Conservation (phyloP, 148 eudicot genomes). For the Salicornia ramosissima region DNA sequence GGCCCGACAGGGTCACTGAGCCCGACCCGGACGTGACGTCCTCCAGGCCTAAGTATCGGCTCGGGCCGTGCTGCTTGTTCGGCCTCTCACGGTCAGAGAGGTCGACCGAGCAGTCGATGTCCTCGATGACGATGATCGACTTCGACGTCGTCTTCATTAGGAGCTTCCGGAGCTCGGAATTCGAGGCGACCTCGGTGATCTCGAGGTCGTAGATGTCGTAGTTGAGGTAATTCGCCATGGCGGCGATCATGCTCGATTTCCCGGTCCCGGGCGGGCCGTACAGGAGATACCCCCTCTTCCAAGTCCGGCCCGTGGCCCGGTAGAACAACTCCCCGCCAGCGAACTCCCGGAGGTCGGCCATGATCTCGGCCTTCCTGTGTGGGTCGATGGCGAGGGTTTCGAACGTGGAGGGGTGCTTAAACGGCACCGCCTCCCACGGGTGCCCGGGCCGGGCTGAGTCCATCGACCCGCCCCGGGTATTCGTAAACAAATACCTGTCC, state of each 20-base stretch:
- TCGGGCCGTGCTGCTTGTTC: slow-evolving; percentile 5
- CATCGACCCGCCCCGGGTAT: slow-evolving; percentile 59
- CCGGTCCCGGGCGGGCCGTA: slow-evolving; percentile 97
- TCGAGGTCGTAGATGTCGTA: slow-evolving; percentile 90
- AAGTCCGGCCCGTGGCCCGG: slow-evolving; percentile 78
- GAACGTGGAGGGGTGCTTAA: slow-evolving; percentile 91
- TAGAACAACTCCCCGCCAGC: slow-evolving; percentile 63
- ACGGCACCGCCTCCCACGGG: slow-evolving; percentile 95
- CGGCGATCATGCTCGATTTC: slow-evolving; percentile 93
- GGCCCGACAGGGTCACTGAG: slow-evolving; percentile 68
- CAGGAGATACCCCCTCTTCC: slow-evolving; percentile 83
- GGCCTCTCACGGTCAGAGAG: slow-evolving; percentile 42
- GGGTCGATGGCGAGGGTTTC: slow-evolving; percentile 86
- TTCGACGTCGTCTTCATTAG: slow-evolving; percentile 89
- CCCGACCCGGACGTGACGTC: slow-evolving; percentile 6
- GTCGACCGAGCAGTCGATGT: slow-evolving; percentile 80
- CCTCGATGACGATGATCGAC: slow-evolving; percentile 90
- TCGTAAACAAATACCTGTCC: slow-evolving; percentile 71
- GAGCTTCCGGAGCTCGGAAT: slow-evolving; percentile 71
- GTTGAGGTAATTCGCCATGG: slow-evolving; percentile 78
- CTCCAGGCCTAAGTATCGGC: neutral
- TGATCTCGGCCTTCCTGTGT: slow-evolving; percentile 43
- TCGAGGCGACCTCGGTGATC: slow-evolving; percentile 71
- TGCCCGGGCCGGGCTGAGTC: slow-evolving; percentile 62
- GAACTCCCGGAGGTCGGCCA: slow-evolving; percentile 62